Conservation (phyloP, 179 eudicot species). For the Silene coronaria region DNA sequence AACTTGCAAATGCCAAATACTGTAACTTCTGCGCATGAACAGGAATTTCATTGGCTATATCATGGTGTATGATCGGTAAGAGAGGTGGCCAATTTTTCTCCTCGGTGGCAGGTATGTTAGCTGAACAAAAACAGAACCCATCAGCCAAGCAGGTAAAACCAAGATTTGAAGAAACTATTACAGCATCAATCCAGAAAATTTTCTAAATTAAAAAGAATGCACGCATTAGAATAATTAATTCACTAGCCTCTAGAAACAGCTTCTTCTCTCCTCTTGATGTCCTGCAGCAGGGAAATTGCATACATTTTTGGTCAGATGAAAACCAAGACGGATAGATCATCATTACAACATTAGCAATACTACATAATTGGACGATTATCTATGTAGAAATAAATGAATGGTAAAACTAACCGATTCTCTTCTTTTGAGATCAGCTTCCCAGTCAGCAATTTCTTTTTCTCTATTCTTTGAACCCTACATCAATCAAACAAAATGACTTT, state of each 20-base stretch:
- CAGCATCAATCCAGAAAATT: constrained; percentile 7
- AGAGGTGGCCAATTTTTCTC: constrained; percentile 89
- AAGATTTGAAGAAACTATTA: constrained; percentile 1
- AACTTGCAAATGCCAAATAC: constrained; percentile 93
- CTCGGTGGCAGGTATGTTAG: constrained; percentile 45
- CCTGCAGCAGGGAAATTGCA: constrained; percentile 40
- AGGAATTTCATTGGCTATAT: constrained; percentile 85
- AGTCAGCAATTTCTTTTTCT: constrained; percentile 60
- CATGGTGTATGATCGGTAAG: constrained; percentile 88
- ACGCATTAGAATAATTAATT: not conserved
- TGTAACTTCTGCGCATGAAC: constrained; percentile 90
- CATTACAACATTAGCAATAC: not conserved
- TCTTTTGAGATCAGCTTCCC: constrained; percentile 76
- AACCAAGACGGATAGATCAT: not conserved
- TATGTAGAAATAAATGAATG: not conserved
- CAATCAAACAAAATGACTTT: constrained; percentile 7
- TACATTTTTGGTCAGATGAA: constrained; percentile 4
- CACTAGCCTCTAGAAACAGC: constrained; percentile 63
- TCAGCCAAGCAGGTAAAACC: constrained; percentile 16
- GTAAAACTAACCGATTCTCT: constrained; percentile 61
- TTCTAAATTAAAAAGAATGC: not conserved
- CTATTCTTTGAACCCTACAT: constrained; percentile 59
- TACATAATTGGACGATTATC: not conserved
- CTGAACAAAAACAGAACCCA: constrained; percentile 31
- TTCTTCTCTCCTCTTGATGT: constrained; percentile 81